phyloP scores from a whole-genome alignment of 2,329 filamentous ascomycete species.

The Hypoxylon sp. region DNA sequence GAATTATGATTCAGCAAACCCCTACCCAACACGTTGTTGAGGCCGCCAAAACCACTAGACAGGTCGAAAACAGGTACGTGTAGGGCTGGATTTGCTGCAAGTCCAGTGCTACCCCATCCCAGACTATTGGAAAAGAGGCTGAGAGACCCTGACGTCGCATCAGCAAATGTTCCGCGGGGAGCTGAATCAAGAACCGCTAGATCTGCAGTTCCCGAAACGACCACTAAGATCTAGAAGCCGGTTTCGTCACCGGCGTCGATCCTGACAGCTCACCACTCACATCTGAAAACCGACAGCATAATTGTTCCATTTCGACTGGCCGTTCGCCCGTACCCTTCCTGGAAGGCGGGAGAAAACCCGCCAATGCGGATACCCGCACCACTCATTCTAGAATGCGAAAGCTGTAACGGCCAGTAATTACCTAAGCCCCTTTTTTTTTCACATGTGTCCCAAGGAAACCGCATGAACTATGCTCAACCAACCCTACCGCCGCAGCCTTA shows the following conservation, averaged over 20 bases:
- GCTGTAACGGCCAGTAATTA: conserved; percentile 43
- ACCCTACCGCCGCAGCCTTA: neutral
- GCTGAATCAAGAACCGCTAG: conserved; percentile 30
- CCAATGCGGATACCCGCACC: conserved; percentile 49
- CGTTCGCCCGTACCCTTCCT: conserved; percentile 1
- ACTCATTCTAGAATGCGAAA: conserved; percentile 42
- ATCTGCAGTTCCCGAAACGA: conserved; percentile 16
- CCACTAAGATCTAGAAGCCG: conserved; percentile 30
- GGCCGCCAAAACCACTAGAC: conserved; percentile 21
- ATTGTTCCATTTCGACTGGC: neutral
- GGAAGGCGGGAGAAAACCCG: conserved; percentile 4
- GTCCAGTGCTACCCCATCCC: conserved; percentile 44
- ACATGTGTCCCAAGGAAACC: conserved; percentile 13
- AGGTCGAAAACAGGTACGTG: conserved; percentile 18
- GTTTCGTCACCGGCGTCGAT: conserved; percentile 30
- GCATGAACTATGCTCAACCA: conserved; percentile 2
- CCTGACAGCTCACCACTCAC: conserved; percentile 29
- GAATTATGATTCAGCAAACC: conserved; percentile 29
- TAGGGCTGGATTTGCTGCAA: conserved; percentile 42
- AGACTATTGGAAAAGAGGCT: conserved; percentile 51
- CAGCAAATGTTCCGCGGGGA: conserved; percentile 28
- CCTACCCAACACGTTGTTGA: conserved; percentile 35
- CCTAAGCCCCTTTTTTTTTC: conserved; percentile 6
- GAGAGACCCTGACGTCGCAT: conserved; percentile 43
- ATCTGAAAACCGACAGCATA: conserved; percentile 16